Base-by-base conservation (phyloP, 768 basidiomycete genomes). In the Trametes sanguinea region DNA sequence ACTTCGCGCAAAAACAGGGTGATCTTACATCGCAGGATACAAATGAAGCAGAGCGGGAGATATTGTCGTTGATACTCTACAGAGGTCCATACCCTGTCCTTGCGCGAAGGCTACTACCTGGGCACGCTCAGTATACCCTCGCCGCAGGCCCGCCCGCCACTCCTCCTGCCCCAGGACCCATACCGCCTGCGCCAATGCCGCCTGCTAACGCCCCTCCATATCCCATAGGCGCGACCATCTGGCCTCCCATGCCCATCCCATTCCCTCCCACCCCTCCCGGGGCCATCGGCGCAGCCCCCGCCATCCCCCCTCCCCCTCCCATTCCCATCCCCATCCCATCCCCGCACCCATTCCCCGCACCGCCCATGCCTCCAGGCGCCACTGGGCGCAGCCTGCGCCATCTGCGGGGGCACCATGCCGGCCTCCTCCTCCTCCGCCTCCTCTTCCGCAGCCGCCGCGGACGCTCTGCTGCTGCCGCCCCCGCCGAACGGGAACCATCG, bases 151-250 rank as follows among this genome's bases (percentile, higher is more conserved):
- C 47, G 4, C 46, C 56, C 27, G 39, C 37, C 14, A 39, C 17
- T 16, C 54, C 44, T 16, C 56, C 46, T 5, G 39, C 37, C 2
- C 46, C 56, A 3, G 56, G 37, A 10, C 16, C 46, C 14, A 48
- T 6, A 8, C 56, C 45, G 0, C 53, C 53, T 3, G 53, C 42
- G 30, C 40, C 40, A 27, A 54, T 6, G 1, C 53, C 56, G 6
- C 56, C 56, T 14, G 37, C 56, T n/a, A 57, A 29, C 13, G 56
- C 35, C 6, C 46, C 46, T 2, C 56, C 56, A 11, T 57, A 42
- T 1, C 56, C 48, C 48, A 58, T 33, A 4, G 50, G 33, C 29
- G 47, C 40, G 17, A 17, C 30, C 48, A 50, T 39, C 27, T 35
- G 37, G 3, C 40, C 57, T 2, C 56, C 56, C 56, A 50, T 43